phyloP scores from a whole-genome alignment of 805 yeast species.

The Hanseniaspora guilliermondii region DNA sequence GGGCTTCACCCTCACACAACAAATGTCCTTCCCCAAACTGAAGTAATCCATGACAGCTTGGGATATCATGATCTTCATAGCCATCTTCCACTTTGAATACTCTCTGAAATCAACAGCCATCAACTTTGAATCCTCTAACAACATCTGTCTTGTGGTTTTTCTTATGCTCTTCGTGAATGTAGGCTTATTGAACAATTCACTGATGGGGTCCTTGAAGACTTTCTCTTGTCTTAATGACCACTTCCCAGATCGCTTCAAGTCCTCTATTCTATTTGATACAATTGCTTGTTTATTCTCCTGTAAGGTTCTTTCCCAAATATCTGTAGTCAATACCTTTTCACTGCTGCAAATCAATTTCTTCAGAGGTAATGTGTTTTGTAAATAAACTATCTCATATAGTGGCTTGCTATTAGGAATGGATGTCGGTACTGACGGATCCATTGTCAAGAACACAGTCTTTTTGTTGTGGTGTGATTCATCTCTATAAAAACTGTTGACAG shows the following conservation, averaged over 20 bases:
- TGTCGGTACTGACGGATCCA: constrained; percentile 43
- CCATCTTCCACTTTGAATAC: constrained; percentile 52
- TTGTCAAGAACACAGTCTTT: constrained; percentile 34
- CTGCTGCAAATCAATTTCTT: constrained; percentile 70
- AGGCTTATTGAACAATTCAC: constrained; percentile 9
- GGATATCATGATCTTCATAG: constrained; percentile 57
- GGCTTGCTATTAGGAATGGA: constrained; percentile 49
- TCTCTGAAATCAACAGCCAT: constrained; percentile 68
- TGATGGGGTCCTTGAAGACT: constrained; percentile 50
- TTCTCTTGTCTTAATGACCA: constrained; percentile 88
- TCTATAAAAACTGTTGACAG: constrained; percentile 12
- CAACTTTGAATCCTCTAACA: constrained; percentile 74
- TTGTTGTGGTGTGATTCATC: constrained; percentile 20
- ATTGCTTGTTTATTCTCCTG: constrained; percentile 87
- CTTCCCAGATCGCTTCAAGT: constrained; percentile 68
- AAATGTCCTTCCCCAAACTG: constrained; percentile 51
- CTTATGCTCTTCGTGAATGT: constrained; percentile 20
- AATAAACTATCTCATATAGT: constrained; percentile 71
- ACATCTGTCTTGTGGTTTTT: constrained; percentile 57
- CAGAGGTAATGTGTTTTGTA: constrained; percentile 78
- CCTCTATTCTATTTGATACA: constrained; percentile 81
- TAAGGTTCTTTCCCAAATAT: constrained; percentile 69
- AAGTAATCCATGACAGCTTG: constrained; percentile 68
- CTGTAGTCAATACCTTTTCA: constrained; percentile 76
- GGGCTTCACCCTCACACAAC: constrained; percentile 38